These are phyloP conservation scores for Cladorrhinum samala DNA, from an alignment of 495 filamentous ascomycete species.

Conservation along the genomic window DNA sequence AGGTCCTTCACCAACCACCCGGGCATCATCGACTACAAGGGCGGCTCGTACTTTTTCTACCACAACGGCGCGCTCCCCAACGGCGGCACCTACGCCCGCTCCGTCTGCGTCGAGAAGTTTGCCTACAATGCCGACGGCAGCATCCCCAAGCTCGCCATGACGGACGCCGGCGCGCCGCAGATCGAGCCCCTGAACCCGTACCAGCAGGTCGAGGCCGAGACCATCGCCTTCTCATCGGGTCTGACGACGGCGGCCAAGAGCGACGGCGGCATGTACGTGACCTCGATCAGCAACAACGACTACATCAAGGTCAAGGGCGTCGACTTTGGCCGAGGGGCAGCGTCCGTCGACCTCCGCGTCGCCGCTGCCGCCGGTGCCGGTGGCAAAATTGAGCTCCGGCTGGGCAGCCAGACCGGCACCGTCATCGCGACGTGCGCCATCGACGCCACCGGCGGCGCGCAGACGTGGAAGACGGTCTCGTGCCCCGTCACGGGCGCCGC, in stretches of 20 bases:
- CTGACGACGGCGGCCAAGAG: slow-evolving; percentile 7
- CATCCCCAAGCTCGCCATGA: slow-evolving; percentile 27
- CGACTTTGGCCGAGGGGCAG: slow-evolving; percentile 10
- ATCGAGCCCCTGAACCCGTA: slow-evolving; percentile 6
- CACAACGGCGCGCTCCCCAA: slow-evolving; percentile 29
- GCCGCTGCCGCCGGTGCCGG: slow-evolving; percentile 6
- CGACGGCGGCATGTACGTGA: slow-evolving; percentile 14
- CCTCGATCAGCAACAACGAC: slow-evolving; percentile 10
- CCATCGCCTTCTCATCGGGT: slow-evolving; percentile 14
- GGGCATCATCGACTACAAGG: slow-evolving; percentile 25
- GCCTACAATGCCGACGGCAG: slow-evolving; percentile 23
- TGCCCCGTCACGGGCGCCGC: slow-evolving; percentile 8
- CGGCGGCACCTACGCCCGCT: slow-evolving; percentile 22
- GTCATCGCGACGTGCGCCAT: slow-evolving; percentile 12
- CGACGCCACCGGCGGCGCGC: slow-evolving; percentile 14
- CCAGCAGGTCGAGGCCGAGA: slow-evolving; percentile 12
- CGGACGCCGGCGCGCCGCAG: slow-evolving; percentile 17
- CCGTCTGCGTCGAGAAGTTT: slow-evolving; percentile 24
- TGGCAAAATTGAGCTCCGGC: slow-evolving; percentile 13
- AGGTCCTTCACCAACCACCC: slow-evolving; percentile 26
- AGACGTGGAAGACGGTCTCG: slow-evolving; percentile 12
- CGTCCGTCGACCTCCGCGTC: slow-evolving; percentile 11
- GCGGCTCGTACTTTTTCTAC: slow-evolving; percentile 29
- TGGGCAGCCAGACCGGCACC: slow-evolving; percentile 10
- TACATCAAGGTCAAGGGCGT: slow-evolving; percentile 22